A percentile compares a stretch with the other conserved stretches of the same genome.
These are phyloP conservation scores for Yamadazyma spencermartinsiae DNA, from an alignment of 1,139 yeast genomes.

Conservation along the genomic window DNA sequence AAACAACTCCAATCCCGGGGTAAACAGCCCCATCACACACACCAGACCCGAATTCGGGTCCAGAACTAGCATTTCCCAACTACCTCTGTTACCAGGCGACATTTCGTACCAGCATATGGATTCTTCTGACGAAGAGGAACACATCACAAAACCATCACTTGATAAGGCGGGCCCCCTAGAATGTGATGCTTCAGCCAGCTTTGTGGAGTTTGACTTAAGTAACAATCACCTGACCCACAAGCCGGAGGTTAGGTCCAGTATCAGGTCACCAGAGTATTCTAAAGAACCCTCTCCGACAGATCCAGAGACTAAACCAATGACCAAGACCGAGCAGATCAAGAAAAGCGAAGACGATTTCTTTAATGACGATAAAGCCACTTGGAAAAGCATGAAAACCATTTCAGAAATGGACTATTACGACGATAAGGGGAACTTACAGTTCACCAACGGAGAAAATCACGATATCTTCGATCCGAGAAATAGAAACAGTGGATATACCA, in stretches of 20 bases:
- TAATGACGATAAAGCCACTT: conserved; percentile 31
- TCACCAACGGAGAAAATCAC: conserved; percentile 23
- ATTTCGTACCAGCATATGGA: conserved; percentile 6
- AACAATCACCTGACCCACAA: conserved; percentile 1
- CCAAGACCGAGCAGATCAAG: conserved; percentile 9
- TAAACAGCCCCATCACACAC: conserved; percentile 7
- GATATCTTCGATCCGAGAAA: conserved; percentile 25
- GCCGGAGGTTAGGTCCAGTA: conserved; percentile 9
- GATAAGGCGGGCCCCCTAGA: too few species aligned
- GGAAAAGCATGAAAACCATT: conserved; percentile 57
- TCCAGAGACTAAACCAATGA: conserved; percentile 1
- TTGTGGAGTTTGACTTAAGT: conserved; percentile 38
- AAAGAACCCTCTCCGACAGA: neutral
- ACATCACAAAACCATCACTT: neutral
- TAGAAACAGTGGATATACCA: conserved; percentile 67
- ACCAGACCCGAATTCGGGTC: conserved; percentile 17
- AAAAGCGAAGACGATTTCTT: conserved; percentile 39
- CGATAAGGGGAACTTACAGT: conserved; percentile 51
- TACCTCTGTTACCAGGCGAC: conserved; percentile 23
- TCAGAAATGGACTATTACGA: conserved; percentile 53
- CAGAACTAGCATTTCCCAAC: conserved; percentile 19
- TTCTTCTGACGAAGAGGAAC: conserved; percentile 10
- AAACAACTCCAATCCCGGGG: neutral
- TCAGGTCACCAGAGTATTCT: conserved; percentile 7
- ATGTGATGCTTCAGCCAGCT: conserved; percentile 18